Conservation (phyloP, 257 asterid genomes). For the Avicennia marina region DNA sequence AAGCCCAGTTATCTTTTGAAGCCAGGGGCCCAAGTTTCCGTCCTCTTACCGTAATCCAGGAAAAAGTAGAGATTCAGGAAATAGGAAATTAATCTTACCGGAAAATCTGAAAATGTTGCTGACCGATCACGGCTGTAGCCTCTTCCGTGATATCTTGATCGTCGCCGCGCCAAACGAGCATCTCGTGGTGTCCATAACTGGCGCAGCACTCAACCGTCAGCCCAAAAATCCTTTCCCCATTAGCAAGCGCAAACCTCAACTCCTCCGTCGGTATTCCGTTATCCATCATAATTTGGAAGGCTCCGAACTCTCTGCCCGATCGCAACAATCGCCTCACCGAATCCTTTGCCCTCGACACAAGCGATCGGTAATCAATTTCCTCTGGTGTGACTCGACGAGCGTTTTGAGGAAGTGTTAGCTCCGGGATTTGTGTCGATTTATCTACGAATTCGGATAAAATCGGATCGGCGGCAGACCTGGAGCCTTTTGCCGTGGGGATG, state of each 20-base stretch:
- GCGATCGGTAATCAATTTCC: constrained; percentile 30
- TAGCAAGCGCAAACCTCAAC: constrained; percentile 26
- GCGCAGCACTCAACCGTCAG: constrained; percentile 26
- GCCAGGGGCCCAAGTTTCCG: neutral
- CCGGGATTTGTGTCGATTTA: constrained; percentile 32
- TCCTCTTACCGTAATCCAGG: neutral
- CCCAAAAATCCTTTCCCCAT: constrained; percentile 39
- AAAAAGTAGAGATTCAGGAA: neutral
- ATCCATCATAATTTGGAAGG: constrained; percentile 20
- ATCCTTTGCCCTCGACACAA: constrained; percentile 19
- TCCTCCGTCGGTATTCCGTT: constrained; percentile 50
- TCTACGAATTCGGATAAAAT: constrained; percentile 28
- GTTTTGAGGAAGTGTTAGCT: constrained; percentile 37
- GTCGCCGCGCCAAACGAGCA: constrained; percentile 31
- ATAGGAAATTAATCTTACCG: constrained; percentile 26
- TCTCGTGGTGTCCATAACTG: constrained; percentile 40
- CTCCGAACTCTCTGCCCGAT: constrained; percentile 40
- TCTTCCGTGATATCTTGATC: constrained; percentile 19
- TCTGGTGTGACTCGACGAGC: constrained; percentile 18
- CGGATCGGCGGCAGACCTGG: constrained; percentile 35
- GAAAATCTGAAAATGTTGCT: constrained; percentile 28
- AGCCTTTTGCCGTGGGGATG: constrained; percentile 42
- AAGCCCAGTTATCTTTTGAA: too few relatives aligned
- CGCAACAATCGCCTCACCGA: constrained; percentile 26
- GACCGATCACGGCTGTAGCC: constrained; percentile 36